A percentile compares a stretch with the other conserved stretches of the same genome.
Conservation (phyloP, 345 rosid species). For the Abelmoschus esculentus region DNA sequence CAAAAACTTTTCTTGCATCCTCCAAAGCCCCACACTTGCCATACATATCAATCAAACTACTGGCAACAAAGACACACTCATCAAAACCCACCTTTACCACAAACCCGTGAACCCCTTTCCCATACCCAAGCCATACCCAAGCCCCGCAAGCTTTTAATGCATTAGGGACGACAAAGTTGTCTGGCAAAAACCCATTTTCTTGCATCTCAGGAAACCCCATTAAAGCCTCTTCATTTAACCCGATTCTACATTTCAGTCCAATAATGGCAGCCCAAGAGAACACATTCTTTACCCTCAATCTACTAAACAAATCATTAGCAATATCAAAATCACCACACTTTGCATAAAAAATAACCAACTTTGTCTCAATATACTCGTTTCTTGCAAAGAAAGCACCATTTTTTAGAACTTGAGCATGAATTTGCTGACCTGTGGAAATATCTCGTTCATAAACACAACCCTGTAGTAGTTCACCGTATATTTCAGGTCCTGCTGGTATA, state of each 20-base stretch:
- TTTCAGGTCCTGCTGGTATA: conserved; percentile 43
- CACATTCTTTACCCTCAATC: conserved; percentile 40
- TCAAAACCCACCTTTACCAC: conserved; percentile 59
- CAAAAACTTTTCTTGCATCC: no score
- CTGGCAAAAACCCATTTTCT: conserved; percentile 41
- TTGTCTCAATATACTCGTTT: conserved; percentile 58
- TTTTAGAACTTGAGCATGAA: conserved; percentile 68
- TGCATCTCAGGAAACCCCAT: conserved; percentile 52
- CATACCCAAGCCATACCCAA: conserved; percentile 40
- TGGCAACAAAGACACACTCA: conserved; percentile 61
- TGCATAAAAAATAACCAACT: conserved; percentile 49
- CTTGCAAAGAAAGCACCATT: conserved; percentile 42
- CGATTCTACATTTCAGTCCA: conserved; percentile 57
- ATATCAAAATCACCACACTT: conserved; percentile 46
- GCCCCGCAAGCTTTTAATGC: conserved; percentile 69
- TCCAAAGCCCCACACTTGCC: conserved; percentile 68
- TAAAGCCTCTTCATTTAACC: conserved; percentile 41
- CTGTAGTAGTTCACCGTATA: conserved; percentile 63
- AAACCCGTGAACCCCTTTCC: conserved; percentile 65
- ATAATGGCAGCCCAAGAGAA: conserved; percentile 87
- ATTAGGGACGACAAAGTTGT: conserved; percentile 68
- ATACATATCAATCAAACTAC: conserved; percentile 60
- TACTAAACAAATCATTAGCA: conserved; percentile 37
- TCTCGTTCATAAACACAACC: conserved; percentile 61
- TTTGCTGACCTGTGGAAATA: conserved; percentile 48